Base-by-base conservation (phyloP, 495 filamentous ascomycete species). In the Xylaria nigripes region DNA sequence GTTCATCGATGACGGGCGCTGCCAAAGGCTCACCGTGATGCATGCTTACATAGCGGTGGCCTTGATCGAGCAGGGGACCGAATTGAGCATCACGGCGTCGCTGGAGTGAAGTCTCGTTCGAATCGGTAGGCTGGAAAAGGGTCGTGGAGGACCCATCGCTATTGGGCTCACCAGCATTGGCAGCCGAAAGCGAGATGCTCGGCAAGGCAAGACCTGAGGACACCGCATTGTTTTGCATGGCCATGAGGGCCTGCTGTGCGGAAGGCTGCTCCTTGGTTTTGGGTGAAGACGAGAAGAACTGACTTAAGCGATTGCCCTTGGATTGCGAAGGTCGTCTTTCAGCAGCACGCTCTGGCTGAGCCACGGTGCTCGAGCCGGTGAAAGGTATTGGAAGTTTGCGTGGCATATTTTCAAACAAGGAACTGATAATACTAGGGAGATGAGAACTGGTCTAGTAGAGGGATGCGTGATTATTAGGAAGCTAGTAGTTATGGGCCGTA, bases 121-220 rank as follows among this genome's bases (percentile, higher is more conserved):
- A 85, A n/a, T 88, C 88, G 30, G 89, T 89, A 18, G 93, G 94
- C 64, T 93, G 79, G 70, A 96, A 97, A 24, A 98, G 79, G 3
- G 90, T 95, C 18, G 85, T 90, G 2, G 86, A 74, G 32, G 79
- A 70, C 61, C 73, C 86, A 64, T 93, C 86, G 61, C 79, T 83
- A 54, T 79, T 80, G 30, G 57, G 64, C 61, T 89, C 89, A 53
- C 89, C 89, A 32, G 83, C 87, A 12, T 83, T 87, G 51, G 91
- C 90, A 9, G 89, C 90, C 6, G 92, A 96, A 30, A 97, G 79
- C 23, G 86, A 95, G 56, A 98, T 98, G 44, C 86, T 90, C 30
- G 93, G 93, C 62, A 97, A 72, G 41, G 89, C 90, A 57, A 92
- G 69, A 61, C 83, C 82, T 27, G 89, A 75, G 36, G 84, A 78